Evolutionary conservation across 179 eudicot species (phyloP).

Genomic region (Spergularia azorica): DNA sequence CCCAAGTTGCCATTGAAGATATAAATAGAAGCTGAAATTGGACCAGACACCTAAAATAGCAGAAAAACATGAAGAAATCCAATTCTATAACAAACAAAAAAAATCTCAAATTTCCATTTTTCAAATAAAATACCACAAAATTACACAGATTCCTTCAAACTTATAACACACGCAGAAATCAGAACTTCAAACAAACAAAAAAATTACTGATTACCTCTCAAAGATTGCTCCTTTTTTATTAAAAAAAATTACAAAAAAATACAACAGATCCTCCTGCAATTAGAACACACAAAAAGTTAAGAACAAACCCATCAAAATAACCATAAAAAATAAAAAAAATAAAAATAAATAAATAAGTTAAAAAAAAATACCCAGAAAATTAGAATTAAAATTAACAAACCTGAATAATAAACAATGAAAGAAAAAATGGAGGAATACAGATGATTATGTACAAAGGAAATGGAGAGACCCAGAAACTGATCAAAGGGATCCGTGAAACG

Average conservation of each 20-base stretch:
- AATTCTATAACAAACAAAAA: conserved; percentile 4
- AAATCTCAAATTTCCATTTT: neutral
- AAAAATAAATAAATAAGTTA: neutral
- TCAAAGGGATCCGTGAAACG: conserved; percentile 41
- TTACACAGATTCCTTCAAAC: conserved; percentile 13
- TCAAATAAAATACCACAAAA: neutral
- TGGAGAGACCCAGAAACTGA: conserved; percentile 3
- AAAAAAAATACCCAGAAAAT: neutral
- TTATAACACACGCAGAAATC: neutral
- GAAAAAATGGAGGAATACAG: too few relatives aligned
- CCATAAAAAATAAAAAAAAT: neutral
- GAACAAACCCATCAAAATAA: conserved; percentile 15
- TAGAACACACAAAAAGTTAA: neutral
- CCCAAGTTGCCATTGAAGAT: neutral
- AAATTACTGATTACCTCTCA: conserved; percentile 22
- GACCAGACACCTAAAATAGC: neutral
- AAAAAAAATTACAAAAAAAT: neutral
- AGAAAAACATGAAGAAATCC: neutral
- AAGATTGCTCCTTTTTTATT: conserved; percentile 22
- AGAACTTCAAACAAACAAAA: neutral
- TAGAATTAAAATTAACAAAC: neutral
- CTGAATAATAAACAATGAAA: neutral
- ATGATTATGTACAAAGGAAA: conserved; percentile 8
- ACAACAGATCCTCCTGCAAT: conserved; percentile 36
- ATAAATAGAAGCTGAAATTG: neutral